A percentile compares a stretch with the other conserved stretches of the same genome.
These are phyloP conservation scores for Fusarium torreyae DNA, from an alignment of 2,329 filamentous ascomycete species.

Conservation along the genomic window DNA sequence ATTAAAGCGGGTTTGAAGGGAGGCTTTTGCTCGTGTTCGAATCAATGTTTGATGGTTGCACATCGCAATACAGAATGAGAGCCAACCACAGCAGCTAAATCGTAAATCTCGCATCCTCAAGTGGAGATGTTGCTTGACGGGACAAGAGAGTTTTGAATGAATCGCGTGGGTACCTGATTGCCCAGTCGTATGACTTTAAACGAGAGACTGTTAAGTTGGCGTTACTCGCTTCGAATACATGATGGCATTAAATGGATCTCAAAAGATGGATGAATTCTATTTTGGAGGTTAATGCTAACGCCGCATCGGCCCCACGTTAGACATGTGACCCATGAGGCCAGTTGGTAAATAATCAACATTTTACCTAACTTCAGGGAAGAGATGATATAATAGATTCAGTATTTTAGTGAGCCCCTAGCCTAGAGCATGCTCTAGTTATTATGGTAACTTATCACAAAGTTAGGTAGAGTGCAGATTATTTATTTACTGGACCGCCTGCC, in stretches of 20 bases:
- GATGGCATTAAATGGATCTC: conserved; percentile 20
- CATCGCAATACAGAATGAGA: conserved; percentile 36
- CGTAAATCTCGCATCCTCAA: neutral
- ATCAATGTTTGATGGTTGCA: conserved; percentile 16
- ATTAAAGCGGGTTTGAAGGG: conserved; percentile 29
- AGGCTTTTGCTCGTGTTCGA: conserved; percentile 31
- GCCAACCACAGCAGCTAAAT: conserved; percentile 2
- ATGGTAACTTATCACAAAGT: too few species aligned
- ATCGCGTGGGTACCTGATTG: conserved; percentile 13
- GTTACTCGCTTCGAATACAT: conserved; percentile 10
- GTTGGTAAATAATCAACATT: too few species aligned
- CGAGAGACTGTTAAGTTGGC: conserved; percentile 10
- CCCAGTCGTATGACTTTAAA: conserved; percentile 11
- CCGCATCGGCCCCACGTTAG: neutral
- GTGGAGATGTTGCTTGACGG: conserved; percentile 10
- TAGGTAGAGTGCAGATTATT: too few species aligned
- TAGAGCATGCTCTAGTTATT: too few species aligned
- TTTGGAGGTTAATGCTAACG: conserved; percentile 19
- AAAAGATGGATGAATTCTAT: neutral
- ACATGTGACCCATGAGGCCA: neutral
- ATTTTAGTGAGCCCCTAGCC: too few species aligned
- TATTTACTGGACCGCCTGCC: too few species aligned
- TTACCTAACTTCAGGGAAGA: too few species aligned
- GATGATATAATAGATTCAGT: too few species aligned
- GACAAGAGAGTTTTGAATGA: conserved; percentile 20